Base-by-base conservation (phyloP, 371 early-diverging fungal species). In the Actinomortierella ambigua region DNA sequence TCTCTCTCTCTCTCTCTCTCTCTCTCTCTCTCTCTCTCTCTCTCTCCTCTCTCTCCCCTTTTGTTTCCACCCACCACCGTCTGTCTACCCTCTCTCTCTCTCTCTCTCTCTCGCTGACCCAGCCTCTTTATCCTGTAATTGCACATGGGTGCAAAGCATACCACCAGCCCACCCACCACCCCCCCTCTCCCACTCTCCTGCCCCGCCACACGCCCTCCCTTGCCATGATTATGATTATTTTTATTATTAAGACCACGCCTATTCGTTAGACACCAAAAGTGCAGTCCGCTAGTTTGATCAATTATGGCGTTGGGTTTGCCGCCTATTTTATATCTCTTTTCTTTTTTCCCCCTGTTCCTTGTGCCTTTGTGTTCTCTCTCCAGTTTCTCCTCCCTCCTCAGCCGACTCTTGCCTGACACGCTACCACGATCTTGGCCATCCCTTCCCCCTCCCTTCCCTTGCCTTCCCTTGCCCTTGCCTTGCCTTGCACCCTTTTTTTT, bases 301-400 rank as follows among this genome's bases (percentile, higher is more conserved):
- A n/a, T n/a, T n/a, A n/a, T n/a, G n/a, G n/a, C n/a, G n/a, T n/a
- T n/a, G n/a, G n/a, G n/a, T n/a, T n/a, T n/a, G n/a, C n/a, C n/a
- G n/a, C n/a, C n/a, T n/a, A n/a, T n/a, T n/a, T n/a, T n/a, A 78
- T 59, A 77, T 79, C 26, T 57, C 79, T 8, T 77, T 76, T 20
- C 59, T 78, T 11, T 69, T 76, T 59, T 52, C 79, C 50, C 52
- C 54, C 59, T 39, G 65, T n/a, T n/a, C 57, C 43, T 62, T 53
- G 53, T 68, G 34, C 48, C 39, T 50, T 57, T 55, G 29, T 50
- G 47, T 41, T 20, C 17, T 27, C 23, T 29, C 52, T 57, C 8
- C 14, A 27, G 14, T 13, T n/a, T 26, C 40, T 40, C 13, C 48
- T 24, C 28, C 24, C 27, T 46, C 23, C 46, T 26, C 27, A 39